Evolutionary conservation across 2,329 filamentous ascomycete species (phyloP).

Genomic region (Botrytis paeoniae): DNA sequence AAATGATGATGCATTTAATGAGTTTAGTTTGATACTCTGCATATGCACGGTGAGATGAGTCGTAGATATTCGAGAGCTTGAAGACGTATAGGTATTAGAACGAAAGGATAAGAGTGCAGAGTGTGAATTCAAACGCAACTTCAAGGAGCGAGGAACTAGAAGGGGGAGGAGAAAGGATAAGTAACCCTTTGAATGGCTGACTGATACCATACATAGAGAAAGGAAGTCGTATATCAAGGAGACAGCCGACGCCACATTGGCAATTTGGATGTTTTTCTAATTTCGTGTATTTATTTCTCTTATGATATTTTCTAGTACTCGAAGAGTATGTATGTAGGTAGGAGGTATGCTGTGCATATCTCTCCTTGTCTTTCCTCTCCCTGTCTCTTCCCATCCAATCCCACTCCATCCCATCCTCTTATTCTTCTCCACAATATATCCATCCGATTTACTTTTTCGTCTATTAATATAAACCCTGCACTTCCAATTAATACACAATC

Average conservation of each 20-base stretch:
- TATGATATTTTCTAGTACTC: background rate
- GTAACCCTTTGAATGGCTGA: background rate
- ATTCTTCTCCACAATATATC: background rate
- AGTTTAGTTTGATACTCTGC: background rate
- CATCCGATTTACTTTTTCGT: background rate
- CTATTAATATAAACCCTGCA: background rate
- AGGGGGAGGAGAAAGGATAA: background rate
- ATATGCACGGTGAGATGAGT: background rate
- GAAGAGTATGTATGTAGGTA: background rate
- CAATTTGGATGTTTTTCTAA: background rate
- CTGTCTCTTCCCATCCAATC: background rate
- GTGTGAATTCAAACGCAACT: background rate
- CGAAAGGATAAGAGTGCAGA: background rate
- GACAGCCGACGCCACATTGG: background rate
- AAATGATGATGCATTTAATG: conserved; percentile 51
- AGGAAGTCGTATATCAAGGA: background rate
- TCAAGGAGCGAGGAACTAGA: background rate
- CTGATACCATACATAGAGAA: background rate
- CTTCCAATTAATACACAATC: too few species aligned
- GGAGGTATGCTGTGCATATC: background rate
- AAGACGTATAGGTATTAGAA: background rate
- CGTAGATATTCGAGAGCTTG: background rate
- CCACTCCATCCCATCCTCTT: background rate
- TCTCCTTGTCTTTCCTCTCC: background rate
- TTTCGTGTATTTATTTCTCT: background rate